Evolutionary conservation across 441 rosid genomes (phyloP), one percentile per base, ranked within the genome.

Genomic region (Euphorbia celastroides): DNA sequence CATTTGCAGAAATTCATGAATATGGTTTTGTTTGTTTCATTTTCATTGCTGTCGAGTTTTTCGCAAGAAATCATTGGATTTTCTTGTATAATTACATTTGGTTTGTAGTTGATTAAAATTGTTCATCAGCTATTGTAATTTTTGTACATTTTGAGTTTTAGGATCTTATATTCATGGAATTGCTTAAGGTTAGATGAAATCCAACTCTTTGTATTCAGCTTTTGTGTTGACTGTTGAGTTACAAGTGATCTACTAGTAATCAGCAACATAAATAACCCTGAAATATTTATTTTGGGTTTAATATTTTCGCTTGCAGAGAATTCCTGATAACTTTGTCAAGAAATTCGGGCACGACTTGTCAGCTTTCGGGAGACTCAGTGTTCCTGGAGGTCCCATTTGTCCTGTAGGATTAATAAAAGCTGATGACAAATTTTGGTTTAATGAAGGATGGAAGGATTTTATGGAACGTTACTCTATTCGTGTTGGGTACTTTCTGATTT

Each of bases 381-480:
- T 88, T 69, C 94, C 97, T 31, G 93, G 85, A 73, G 98, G 99
- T 78, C 94, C 79, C 71, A 83, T 85, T 72, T 92, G 93, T 80
- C 94, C 84, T 44, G 85, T 90, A 42, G 97, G 97, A 71, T 81
- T 95, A 71, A 76, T 75, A 70, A 88, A 86, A 83, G 78, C 73
- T 46, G 93, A 90, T 55, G 80, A 85, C 85, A 92, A 85, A 77
- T 77, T 86, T 58, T 95, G 97, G 98, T 86, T 95, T 77, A 85
- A 86, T 69, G 95, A 88, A 52, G 97, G 91, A 61, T 95, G 98
- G 99, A 90, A 82, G 73, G 97, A 87, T 69, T 92, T 95, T 80
- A 83, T 87, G 27, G 93, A 90, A 64, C 91, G 91, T 46, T 94
- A 88, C 77, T 76, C 81, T 60, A 92, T 95, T 34, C 82, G 88